Percentiles rank a stretch among this genome's conserved stretches.
phyloP scores from a whole-genome alignment of 768 basidiomycete species.

The Tulasnella sp. region DNA sequence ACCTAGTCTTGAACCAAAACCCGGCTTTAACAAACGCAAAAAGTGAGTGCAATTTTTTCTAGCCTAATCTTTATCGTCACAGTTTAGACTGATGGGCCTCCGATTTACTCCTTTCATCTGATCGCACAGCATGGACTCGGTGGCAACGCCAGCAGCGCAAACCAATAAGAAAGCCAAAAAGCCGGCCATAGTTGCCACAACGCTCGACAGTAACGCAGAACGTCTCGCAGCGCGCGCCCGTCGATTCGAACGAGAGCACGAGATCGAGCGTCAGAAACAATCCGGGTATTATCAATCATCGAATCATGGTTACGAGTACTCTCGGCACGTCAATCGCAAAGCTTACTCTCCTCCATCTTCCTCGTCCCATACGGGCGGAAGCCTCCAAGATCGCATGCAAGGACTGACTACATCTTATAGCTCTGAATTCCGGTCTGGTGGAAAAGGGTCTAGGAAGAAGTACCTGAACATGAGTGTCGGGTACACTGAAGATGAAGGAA shows the following conservation, averaged over 20 bases:
- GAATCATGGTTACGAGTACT: slow-evolving; percentile 26
- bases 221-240: slow-evolving; percentile 72
- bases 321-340: slow-evolving; percentile 31
- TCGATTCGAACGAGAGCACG: slow-evolving; percentile 88
- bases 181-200: background rate
- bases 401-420: slow-evolving; percentile 31
- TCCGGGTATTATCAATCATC: slow-evolving; percentile 32
- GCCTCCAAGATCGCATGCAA: slow-evolving; percentile 35
- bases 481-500: slow-evolving; percentile 28
- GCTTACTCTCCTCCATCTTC: slow-evolving; percentile 16
- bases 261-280: slow-evolving; percentile 63
- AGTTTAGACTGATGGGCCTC: background rate
- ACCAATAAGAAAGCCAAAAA: slow-evolving; percentile 55
- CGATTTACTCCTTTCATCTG: slow-evolving; percentile 2
- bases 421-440: background rate
- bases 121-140: slow-evolving; percentile 33
- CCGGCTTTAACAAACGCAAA: slow-evolving; percentile 61
- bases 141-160: slow-evolving; percentile 49
- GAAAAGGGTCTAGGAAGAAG: slow-evolving; percentile 56
- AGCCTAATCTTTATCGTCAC: background rate
- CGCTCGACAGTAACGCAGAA: slow-evolving; percentile 55
- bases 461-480: slow-evolving; percentile 32
- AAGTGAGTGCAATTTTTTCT: slow-evolving; percentile 44
- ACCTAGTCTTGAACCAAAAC: slow-evolving; percentile 43
- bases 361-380: slow-evolving; percentile 28